Evolutionary conservation across 441 rosid genomes (phyloP), one percentile per base, ranked within the genome.

Genomic region (Erodium trifolium): DNA sequence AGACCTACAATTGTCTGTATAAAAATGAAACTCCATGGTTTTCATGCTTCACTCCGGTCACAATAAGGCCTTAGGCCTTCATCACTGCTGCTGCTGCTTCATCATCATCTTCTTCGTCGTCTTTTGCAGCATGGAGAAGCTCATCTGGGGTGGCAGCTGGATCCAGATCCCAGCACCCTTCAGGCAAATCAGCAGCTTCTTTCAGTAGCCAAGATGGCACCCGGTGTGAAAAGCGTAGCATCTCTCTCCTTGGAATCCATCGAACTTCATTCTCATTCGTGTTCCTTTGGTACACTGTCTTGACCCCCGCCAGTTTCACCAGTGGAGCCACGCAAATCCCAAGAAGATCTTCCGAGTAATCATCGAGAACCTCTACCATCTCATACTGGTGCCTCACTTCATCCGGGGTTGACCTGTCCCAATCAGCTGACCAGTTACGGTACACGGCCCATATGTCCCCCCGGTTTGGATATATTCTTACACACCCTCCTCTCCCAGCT

Each of bases 141-240:
- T 88, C 90, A 43, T 94, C 97, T 6, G 99, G 99, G 67, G 96
- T 94, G 16, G 99, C 97, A 37, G 99, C 99, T 0, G 99, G 96
- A 76, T 94, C 97, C 39, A 94, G 79, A 86, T 94, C 99, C 96
- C 96, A 94, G 67, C 97, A 87, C 68, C 85, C 86, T 57, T 80
- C 89, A 0, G 94, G 91, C 66, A 94, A 69, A 31, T 75, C 82
- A 55, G 72, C 74, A 2, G 87, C 78, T 65, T 80, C 96, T 71
- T 85, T 82, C 47, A 94, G 92, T 55, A 85, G 78, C 87, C 96
- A 90, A 72, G 99, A 85, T 0, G 99, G 99, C 41, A 91, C 96
- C 79, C 83, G 89, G 80, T 91, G 97, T 3, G 97, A 91, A 78
- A 88, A 89, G 65, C 93, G 84, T 49, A 90, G 72, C 99, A 94